Evolutionary conservation across 176 grass and related monocot species (phyloP), one percentile per base, ranked within the genome.

Genomic region (Cenchrus americanus): DNA sequence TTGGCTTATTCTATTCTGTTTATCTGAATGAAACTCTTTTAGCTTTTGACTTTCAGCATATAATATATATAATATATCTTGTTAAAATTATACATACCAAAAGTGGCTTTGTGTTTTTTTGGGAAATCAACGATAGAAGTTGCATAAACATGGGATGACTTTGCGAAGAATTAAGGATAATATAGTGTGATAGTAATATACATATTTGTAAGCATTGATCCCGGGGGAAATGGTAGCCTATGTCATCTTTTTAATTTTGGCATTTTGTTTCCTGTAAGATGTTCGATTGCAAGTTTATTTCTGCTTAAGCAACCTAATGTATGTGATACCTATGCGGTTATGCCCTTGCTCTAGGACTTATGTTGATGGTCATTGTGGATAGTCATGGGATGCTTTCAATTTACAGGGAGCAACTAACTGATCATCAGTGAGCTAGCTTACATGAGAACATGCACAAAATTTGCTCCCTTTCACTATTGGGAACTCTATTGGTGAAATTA

Each of bases 11-110:
- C 10, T 68, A 57, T 15, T 79, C 59, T 21, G 6, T 44, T 10
- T 77, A 27, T 61, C 34, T 26, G 24, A 58, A 21, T 57, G 24
- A 65, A 75, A 59, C 54, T 52, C 15, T 19, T 32, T 15, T 15
- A 71, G 14, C 66, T 2, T 64, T 64, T 62, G 54, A 32, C 15
- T 50, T 76, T 80, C 48, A 76, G 42, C 14, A 51, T 42, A 87
- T 2, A 82, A 68, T 30, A 30, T 30, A 27, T 1, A 1, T 1
- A 0, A 0, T 43, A 17, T 59, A 48, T 5, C 5, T 69, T 46
- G 10, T 46, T 69, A 69, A 44, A 70, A 14, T 1, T 13, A 23
- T 47, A 18, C 18, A 8, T 10, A 69, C 41, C 46, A 47, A 71
- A 71, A 24, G 40, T 22, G 14, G n/a, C 5, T 48, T 8, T 21